A percentile compares a stretch with the other conserved stretches of the same genome.
phyloP scores from a whole-genome alignment of 2,329 filamentous ascomycete species.

The Ilyonectria destructans region DNA sequence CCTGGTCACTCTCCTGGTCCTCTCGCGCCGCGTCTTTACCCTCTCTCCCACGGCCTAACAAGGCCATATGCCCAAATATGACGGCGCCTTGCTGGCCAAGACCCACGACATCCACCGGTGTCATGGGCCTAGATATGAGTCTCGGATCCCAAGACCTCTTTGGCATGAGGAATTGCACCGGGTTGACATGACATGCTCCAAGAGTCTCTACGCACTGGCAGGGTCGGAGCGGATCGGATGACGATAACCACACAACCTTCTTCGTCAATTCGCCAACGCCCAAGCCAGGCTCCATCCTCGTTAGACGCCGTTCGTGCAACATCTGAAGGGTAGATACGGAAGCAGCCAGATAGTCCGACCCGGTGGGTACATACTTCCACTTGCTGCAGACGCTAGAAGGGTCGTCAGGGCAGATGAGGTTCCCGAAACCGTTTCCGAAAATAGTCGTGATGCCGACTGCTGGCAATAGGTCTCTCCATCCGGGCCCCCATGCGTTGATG shows the following conservation, averaged over 20 bases:
- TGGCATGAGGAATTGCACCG: conserved; percentile 27
- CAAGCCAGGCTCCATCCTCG: conserved; percentile 19
- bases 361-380: neutral
- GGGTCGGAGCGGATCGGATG: neutral
- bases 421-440: conserved; percentile 1
- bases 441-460: conserved; percentile 1
- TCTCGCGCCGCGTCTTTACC: no score
- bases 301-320: conserved; percentile 6
- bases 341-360: neutral
- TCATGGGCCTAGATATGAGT: neutral
- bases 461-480: neutral
- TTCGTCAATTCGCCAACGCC: conserved; percentile 15
- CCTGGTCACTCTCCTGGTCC: no score
- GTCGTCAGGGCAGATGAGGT: conserved; percentile 1
- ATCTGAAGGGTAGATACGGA: neutral
- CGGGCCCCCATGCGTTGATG: neutral
- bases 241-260: conserved; percentile 16
- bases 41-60: no score
- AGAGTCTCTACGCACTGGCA: conserved; percentile 11
- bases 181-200: conserved; percentile 3
- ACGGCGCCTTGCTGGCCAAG: no score
- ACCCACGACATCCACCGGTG: no score
- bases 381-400: neutral
- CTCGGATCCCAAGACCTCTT: conserved; percentile 28
- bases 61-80: no score